Evolutionary conservation across 768 basidiomycete species (phyloP).

Genomic region (Lactifluus pinguis): DNA sequence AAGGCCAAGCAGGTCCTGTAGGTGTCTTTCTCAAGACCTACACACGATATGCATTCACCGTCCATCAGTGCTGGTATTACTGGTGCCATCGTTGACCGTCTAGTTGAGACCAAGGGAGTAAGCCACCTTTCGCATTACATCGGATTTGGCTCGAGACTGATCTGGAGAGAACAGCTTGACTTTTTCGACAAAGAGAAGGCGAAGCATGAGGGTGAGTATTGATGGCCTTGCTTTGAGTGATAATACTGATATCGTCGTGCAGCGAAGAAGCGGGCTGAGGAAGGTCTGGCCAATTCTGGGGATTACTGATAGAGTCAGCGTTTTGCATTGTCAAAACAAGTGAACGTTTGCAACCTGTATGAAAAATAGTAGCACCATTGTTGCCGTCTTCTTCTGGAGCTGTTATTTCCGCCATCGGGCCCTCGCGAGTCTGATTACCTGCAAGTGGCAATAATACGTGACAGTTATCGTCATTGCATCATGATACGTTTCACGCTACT

Average conservation of each 20-base stretch:
- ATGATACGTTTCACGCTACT: not conserved
- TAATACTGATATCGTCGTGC: not conserved
- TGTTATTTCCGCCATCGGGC: no score
- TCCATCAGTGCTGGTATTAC: slow-evolving; percentile 41
- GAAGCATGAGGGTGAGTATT: slow-evolving; percentile 29
- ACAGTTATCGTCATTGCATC: no score
- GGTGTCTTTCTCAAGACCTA: not conserved
- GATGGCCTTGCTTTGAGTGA: not conserved
- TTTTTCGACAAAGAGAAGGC: slow-evolving; percentile 36
- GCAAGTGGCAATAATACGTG: not conserved
- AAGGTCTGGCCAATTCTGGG: not conserved
- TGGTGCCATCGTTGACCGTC: slow-evolving; percentile 44
- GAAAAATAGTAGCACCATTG: not conserved
- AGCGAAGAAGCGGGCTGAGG: not conserved
- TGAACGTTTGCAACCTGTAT: not conserved
- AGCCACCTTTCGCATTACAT: slow-evolving; percentile 6
- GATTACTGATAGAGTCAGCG: not conserved
- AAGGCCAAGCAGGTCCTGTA: slow-evolving; percentile 51
- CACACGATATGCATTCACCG: not conserved
- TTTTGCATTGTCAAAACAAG: not conserved
- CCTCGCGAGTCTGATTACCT: no score
- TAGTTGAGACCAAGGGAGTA: slow-evolving; percentile 52
- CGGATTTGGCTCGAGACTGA: not conserved
- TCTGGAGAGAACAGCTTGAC: slow-evolving; percentile 30
- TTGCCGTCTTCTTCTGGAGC: not conserved